Base-by-base conservation (phyloP, 345 rosid genomes). In the Isatis tinctoria region DNA sequence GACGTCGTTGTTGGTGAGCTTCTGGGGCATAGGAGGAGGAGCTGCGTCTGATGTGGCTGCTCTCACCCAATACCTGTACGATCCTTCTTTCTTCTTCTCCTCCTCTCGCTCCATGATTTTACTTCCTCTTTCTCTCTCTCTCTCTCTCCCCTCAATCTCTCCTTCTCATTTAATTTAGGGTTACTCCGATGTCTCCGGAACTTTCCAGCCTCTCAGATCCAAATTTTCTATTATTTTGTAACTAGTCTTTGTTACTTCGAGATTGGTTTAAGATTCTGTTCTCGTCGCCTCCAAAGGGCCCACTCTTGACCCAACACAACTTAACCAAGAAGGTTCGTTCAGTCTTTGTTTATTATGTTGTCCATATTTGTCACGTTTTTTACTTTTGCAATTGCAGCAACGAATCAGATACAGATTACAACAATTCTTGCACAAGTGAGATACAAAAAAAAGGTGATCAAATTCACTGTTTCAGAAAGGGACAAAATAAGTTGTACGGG, bases 11-110 rank as follows among this genome's bases (percentile, higher is more conserved):
- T 82, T 65, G 18, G 81, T 68, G 22, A 93, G 85, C 84, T 82
- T 89, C 69, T 80, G 86, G 0, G 96, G 97, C 12, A 80, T 78
- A 54, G 96, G 97, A 41, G 83, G 85, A 17, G 97, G 96, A 28
- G 96, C 96, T 12, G 98, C 97, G 30, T 93, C 97, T 12, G 75
- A 20, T 0, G 82, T 83, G 10, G 87, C 78, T 75, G 88, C 88
- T 73, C 98, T 86, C 33, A 93, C 97, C 97, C 98, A 93, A 49
- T 93, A 91, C 61, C 87, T 88, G 69, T 93, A 93, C 4, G 90
- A 70, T 16, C 67, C 75, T 20, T 66, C 88, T 67, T 76, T 43
- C 79, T 78, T 51, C 63, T 74, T 75, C 67, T 56, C 79, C 72
- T 75, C 80, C 80, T 63, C 87, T 36, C 73, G 54, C 78, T 82